Conservation (phyloP, 2,329 filamentous ascomycete genomes). For the Phyllosticta citrichinensis region DNA sequence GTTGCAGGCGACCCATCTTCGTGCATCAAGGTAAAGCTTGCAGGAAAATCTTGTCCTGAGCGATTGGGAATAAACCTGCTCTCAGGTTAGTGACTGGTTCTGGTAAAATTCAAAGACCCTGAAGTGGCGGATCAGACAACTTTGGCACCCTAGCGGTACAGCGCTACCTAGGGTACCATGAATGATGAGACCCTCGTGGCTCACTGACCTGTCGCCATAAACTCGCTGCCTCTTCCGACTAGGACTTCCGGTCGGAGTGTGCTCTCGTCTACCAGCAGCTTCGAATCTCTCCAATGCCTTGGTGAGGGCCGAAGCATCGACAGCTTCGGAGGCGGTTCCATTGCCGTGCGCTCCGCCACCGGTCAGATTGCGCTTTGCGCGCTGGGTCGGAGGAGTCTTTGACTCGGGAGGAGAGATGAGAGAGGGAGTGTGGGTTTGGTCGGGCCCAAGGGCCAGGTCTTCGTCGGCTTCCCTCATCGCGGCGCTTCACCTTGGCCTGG, state of each 20-base stretch:
- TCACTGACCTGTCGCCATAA: slow-evolving; percentile 44
- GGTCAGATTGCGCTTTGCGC: slow-evolving; percentile 36
- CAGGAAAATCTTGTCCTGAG: slow-evolving; percentile 83
- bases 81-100: not conserved
- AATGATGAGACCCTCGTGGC: not conserved
- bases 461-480: slow-evolving; percentile 2
- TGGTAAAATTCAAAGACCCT: not conserved
- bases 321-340: slow-evolving; percentile 39
- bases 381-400: slow-evolving; percentile 50
- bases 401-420: slow-evolving; percentile 47
- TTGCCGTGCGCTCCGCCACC: slow-evolving; percentile 19
- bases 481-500: not conserved
- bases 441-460: slow-evolving; percentile 4
- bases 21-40: slow-evolving; percentile 83
- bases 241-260: slow-evolving; percentile 55
- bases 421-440: slow-evolving; percentile 30
- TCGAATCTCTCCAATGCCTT: slow-evolving; percentile 54
- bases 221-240: slow-evolving; percentile 59
- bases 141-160: not conserved
- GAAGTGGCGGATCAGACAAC: not conserved
- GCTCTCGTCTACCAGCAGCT: slow-evolving; percentile 49
- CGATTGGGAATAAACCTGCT: slow-evolving; percentile 88
- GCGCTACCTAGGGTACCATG: not conserved
- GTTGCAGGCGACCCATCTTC: slow-evolving; percentile 91
- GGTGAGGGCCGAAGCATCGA: slow-evolving; percentile 50